A percentile compares a stretch with the other conserved stretches of the same genome.
These are phyloP conservation scores for Phytophthora chlamydospora DNA, from an alignment of 352 stramenopile genomes.

Conservation along the genomic window DNA sequence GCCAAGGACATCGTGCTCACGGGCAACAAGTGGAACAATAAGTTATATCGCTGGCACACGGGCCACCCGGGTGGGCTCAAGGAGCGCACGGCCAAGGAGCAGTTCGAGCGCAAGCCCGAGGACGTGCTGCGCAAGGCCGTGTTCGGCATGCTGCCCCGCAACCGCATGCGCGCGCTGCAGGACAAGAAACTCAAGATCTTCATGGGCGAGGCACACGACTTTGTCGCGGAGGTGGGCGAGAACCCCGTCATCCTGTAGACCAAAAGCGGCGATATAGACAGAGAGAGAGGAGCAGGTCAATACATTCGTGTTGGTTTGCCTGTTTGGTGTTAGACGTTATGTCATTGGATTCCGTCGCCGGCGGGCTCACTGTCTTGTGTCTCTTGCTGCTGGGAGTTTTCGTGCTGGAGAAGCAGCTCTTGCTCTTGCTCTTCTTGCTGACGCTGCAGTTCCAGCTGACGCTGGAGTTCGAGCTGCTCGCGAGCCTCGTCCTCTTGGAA, in stretches of 20 bases:
- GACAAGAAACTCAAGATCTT: constrained; percentile 98
- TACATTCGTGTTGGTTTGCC: constrained; percentile 15
- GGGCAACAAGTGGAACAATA: constrained; percentile 97
- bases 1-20: constrained; percentile 95
- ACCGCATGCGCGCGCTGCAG: constrained; percentile 95
- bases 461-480: not conserved
- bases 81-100: constrained; percentile 93
- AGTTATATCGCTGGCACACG: constrained; percentile 99
- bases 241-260: constrained; percentile 83
- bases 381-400: not conserved
- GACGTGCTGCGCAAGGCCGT: constrained; percentile 96
- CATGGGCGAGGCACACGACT: constrained; percentile 92
- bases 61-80: constrained; percentile 97
- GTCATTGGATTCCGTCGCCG: too few species aligned
- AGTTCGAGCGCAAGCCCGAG: constrained; percentile 95
- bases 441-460: constrained; percentile 11
- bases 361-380: not conserved
- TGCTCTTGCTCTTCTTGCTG: constrained; percentile 1
- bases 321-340: constrained; percentile 1
- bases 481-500: constrained; percentile 29
- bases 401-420: constrained; percentile 3
- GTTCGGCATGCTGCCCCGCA: constrained; percentile 98
- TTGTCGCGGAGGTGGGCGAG: constrained; percentile 87
- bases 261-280: constrained; percentile 29
- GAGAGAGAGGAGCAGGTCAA: constrained; percentile 11